phyloP scores from a whole-genome alignment of 2,329 filamentous ascomycete genomes.

The Paraconiothyrium brasiliense region DNA sequence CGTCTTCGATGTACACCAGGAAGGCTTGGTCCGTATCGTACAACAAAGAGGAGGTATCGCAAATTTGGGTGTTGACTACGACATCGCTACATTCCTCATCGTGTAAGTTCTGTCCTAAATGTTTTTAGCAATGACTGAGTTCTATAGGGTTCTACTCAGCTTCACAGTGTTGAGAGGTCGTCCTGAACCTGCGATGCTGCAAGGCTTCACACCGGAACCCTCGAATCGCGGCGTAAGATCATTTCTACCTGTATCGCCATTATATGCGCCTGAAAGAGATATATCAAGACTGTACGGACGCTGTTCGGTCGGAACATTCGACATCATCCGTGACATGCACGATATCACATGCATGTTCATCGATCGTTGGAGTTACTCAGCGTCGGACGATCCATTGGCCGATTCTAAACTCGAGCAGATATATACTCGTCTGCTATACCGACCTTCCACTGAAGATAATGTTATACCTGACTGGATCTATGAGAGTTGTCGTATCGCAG shows the following conservation, averaged over 20 bases:
- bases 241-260: conserved; percentile 31
- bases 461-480: conserved; percentile 40
- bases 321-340: conserved; percentile 40
- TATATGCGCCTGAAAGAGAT: conserved; percentile 32
- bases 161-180: conserved; percentile 36
- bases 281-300: conserved; percentile 24
- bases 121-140: neutral
- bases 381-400: conserved; percentile 25
- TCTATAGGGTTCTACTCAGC: conserved; percentile 33
- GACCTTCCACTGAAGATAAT: conserved; percentile 25
- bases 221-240: conserved; percentile 13
- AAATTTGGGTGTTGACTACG: conserved; percentile 26
- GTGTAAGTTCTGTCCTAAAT: conserved; percentile 33
- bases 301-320: conserved; percentile 34
- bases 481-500: conserved; percentile 43
- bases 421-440: conserved; percentile 30
- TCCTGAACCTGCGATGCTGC: conserved; percentile 29
- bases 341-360: conserved; percentile 34
- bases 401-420: conserved; percentile 38
- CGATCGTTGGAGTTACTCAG: conserved; percentile 28
- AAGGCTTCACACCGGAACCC: conserved; percentile 25
- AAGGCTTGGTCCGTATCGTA: conserved; percentile 39
- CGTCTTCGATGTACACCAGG: conserved; percentile 41
- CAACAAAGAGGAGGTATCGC: conserved; percentile 35
- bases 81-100: conserved; percentile 36